phyloP scores from a whole-genome alignment of 2,329 filamentous ascomycete genomes.

The Aspergillus uvarum region DNA sequence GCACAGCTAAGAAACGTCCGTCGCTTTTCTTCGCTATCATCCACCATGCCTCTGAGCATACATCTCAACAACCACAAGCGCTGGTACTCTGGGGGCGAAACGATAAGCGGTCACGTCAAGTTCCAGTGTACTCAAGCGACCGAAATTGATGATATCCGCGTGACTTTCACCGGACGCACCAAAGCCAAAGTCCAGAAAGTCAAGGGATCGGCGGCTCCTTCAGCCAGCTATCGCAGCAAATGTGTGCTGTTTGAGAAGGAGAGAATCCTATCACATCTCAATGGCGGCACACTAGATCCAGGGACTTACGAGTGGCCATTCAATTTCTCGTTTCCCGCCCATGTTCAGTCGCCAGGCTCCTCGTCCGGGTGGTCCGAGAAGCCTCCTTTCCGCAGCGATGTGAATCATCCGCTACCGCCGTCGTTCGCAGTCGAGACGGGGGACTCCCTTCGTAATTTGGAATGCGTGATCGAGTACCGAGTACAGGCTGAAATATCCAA shows the following conservation, averaged over 20 bases:
- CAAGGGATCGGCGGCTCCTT: slow-evolving; percentile 13
- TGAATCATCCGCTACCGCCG: slow-evolving; percentile 13
- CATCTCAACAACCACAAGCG: slow-evolving; percentile 8
- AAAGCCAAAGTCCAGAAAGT: slow-evolving; percentile 19
- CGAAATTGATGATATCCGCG: slow-evolving; percentile 12
- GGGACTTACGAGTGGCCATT: slow-evolving; percentile 17
- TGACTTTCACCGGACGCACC: slow-evolving; percentile 14
- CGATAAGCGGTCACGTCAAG: slow-evolving; percentile 6
- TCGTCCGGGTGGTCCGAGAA: slow-evolving; percentile 9
- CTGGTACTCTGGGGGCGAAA: slow-evolving; percentile 12
- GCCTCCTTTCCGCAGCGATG: slow-evolving; percentile 13
- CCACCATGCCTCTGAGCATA: slow-evolving; percentile 14
- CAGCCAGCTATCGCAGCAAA: slow-evolving; percentile 17
- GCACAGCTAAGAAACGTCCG: too few relatives aligned
- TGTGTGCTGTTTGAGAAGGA: slow-evolving; percentile 18
- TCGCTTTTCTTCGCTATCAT: background rate
- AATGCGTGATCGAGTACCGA: slow-evolving; percentile 12
- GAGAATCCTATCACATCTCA: slow-evolving; percentile 6
- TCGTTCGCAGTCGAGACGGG: slow-evolving; percentile 7
- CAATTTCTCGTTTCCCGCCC: slow-evolving; percentile 10
- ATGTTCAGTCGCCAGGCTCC: background rate
- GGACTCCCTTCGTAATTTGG: slow-evolving; percentile 8
- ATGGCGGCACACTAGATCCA: slow-evolving; percentile 3
- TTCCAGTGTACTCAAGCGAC: slow-evolving; percentile 10
- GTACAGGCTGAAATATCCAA: slow-evolving; percentile 12